Evolutionary conservation across 805 yeast species (phyloP).

Genomic region (Middelhovenomyces tepae): DNA sequence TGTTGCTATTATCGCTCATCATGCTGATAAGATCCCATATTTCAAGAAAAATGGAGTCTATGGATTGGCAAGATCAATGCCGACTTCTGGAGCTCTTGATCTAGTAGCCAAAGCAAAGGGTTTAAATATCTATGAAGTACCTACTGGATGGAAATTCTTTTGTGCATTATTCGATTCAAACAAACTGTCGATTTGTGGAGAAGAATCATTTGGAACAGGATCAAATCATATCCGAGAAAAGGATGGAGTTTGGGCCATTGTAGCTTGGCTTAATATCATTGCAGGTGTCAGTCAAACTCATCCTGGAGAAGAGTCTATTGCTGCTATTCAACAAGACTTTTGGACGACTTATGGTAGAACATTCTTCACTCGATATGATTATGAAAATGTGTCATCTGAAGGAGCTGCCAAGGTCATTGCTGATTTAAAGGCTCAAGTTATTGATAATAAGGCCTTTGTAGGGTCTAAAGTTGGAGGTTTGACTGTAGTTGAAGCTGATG

Average conservation of each 20-base stretch:
- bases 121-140: slow-evolving; percentile 80
- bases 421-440: slow-evolving; percentile 33
- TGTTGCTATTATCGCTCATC: slow-evolving; percentile 94
- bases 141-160: slow-evolving; percentile 98
- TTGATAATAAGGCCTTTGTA: slow-evolving; percentile 34
- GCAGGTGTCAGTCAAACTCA: slow-evolving; percentile 63
- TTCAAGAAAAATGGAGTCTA: slow-evolving; percentile 75
- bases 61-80: slow-evolving; percentile 96
- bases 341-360: slow-evolving; percentile 93
- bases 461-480: slow-evolving; percentile 46
- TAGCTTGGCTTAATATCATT: slow-evolving; percentile 93
- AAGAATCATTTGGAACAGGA: slow-evolving; percentile 97
- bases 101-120: slow-evolving; percentile 75
- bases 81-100: slow-evolving; percentile 91
- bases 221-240: slow-evolving; percentile 95
- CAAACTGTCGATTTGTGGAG: slow-evolving; percentile 94
- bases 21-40: slow-evolving; percentile 87
- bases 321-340: slow-evolving; percentile 71
- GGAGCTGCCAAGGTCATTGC: slow-evolving; percentile 66
- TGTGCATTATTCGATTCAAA: slow-evolving; percentile 91
- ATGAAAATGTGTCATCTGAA: slow-evolving; percentile 68
- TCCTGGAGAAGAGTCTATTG: slow-evolving; percentile 62
- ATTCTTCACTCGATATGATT: slow-evolving; percentile 94
- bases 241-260: slow-evolving; percentile 96
- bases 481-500: slow-evolving; percentile 66